These are phyloP conservation scores for Colletotrichum cuscutae DNA, from an alignment of 2,329 filamentous ascomycete genomes.

Conservation along the genomic window DNA sequence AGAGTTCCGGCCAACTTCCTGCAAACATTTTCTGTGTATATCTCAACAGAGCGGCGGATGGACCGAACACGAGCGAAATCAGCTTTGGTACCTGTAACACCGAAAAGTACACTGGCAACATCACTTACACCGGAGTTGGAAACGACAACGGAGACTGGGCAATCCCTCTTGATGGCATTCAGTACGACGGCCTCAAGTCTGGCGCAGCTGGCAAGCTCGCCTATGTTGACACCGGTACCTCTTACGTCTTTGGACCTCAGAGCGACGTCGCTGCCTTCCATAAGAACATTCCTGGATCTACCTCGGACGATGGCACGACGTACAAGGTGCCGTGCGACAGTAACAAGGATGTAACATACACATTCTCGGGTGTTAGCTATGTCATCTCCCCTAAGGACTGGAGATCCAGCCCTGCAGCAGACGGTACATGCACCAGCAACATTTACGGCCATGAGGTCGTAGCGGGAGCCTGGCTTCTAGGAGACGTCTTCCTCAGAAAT, in stretches of 20 bases:
- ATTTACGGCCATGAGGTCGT: slow-evolving; percentile 79
- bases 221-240: slow-evolving; percentile 87
- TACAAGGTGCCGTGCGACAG: slow-evolving; percentile 81
- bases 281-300: slow-evolving; percentile 70
- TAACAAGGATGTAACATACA: slow-evolving; percentile 67
- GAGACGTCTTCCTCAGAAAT: slow-evolving; percentile 89
- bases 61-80: slow-evolving; percentile 77
- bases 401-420: slow-evolving; percentile 58
- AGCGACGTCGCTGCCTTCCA: slow-evolving; percentile 74
- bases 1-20: slow-evolving; percentile 63
- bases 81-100: slow-evolving; percentile 79
- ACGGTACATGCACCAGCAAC: slow-evolving; percentile 73
- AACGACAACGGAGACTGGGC: slow-evolving; percentile 74
- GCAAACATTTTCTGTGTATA: slow-evolving; percentile 78
- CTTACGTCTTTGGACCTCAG: slow-evolving; percentile 78
- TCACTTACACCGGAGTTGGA: slow-evolving; percentile 71
- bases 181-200: slow-evolving; percentile 68
- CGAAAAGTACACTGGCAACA: slow-evolving; percentile 72
- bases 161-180: slow-evolving; percentile 73
- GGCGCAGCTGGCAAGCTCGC: slow-evolving; percentile 67
- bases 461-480: slow-evolving; percentile 78
- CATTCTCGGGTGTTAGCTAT: slow-evolving; percentile 76
- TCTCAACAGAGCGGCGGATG: slow-evolving; percentile 74
- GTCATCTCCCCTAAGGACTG: slow-evolving; percentile 78
- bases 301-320: slow-evolving; percentile 66